Evolutionary conservation across 768 basidiomycete species (phyloP), one percentile per base, ranked within the genome.

Genomic region (Sporobolomyces pararoseus): DNA sequence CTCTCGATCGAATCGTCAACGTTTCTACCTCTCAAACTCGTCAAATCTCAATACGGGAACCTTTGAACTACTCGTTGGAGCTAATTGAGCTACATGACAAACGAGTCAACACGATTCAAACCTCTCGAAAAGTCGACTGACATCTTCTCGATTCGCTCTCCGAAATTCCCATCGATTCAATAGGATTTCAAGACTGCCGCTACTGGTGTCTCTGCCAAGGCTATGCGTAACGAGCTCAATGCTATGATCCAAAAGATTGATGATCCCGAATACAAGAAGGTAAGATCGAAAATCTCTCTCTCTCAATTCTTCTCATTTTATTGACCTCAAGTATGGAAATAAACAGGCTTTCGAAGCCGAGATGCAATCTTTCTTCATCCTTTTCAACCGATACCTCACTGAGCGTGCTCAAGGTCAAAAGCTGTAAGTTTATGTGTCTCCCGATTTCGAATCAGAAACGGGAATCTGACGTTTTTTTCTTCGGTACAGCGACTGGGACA

Each of bases 161-260:
- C 27, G 10, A 21, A 7, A 27, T 25, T 9, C 39, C 23, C 44
- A 14, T n/a, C 55, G 35, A 5, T 3, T 31, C 5, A 3, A 32
- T 55, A 74, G 73, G 73, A 74, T 69, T 74, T 74, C 66, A 71
- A 94, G 84, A 94, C 91, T n/a, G 95, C 95, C 73, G 94, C 86
- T 42, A 93, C 91, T 63, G 91, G 91, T 74, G 88, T 93, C 74
- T 89, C 90, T 32, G 89, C 90, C 75, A 97, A 96, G 83, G 84
- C 92, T 65, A 97, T 97, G 95, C 88, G 92, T 83, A 96, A 97
- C 79, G 96, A 98, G 83, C 88, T 99, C 82, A 89, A 89, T 80
- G 86, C 86, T 78, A 89, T 99, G 84, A 91, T 97, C 78, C 83
- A 84, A 79, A 88, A 88, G 71, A 89, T 95, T 78, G 83, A 86